Evolutionary conservation across 2,329 filamentous ascomycete species (phyloP).

Genomic region (Microthyrium microscopicum): DNA sequence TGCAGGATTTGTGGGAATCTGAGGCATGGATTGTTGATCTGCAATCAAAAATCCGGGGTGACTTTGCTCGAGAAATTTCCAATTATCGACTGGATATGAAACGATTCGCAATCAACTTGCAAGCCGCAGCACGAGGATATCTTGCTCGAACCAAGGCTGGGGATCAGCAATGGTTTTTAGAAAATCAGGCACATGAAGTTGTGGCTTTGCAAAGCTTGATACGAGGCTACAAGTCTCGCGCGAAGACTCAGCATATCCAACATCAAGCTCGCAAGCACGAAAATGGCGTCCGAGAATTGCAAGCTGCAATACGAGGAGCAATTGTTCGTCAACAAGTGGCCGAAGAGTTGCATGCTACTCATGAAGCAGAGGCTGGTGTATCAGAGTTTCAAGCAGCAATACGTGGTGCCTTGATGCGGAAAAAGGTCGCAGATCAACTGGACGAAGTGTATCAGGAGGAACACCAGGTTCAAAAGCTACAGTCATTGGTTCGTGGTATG

Average conservation of each 20-base stretch:
- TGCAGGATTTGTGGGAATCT: conserved; percentile 80
- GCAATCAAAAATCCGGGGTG: conserved; percentile 73
- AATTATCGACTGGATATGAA: conserved; percentile 73
- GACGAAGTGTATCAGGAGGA: conserved; percentile 40
- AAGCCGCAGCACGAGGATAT: conserved; percentile 64
- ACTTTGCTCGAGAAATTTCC: conserved; percentile 70
- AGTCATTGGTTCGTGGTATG: conserved; percentile 33
- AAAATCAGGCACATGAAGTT: conserved; percentile 53
- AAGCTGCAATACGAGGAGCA: conserved; percentile 38
- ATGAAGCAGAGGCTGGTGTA: conserved; percentile 42
- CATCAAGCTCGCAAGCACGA: conserved; percentile 29
- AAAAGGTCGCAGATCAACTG: conserved; percentile 34
- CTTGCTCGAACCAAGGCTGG: conserved; percentile 49
- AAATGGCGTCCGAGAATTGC: conserved; percentile 31
- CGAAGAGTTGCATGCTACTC: conserved; percentile 42
- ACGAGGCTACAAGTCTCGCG: conserved; percentile 42
- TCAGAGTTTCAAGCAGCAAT: conserved; percentile 40
- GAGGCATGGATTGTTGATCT: conserved; percentile 66
- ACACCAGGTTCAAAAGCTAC: conserved; percentile 40
- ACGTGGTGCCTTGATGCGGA: conserved; percentile 28
- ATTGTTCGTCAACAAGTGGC: conserved; percentile 24
- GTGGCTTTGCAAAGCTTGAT: conserved; percentile 69
- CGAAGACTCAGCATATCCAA: conserved; percentile 29
- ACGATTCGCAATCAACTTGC: conserved; percentile 60
- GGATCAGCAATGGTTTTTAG: conserved; percentile 50